Percentiles rank a stretch among this genome's conserved stretches.
phyloP scores from a whole-genome alignment of 352 stramenopile species.

The Elongisporangium undulatum region DNA sequence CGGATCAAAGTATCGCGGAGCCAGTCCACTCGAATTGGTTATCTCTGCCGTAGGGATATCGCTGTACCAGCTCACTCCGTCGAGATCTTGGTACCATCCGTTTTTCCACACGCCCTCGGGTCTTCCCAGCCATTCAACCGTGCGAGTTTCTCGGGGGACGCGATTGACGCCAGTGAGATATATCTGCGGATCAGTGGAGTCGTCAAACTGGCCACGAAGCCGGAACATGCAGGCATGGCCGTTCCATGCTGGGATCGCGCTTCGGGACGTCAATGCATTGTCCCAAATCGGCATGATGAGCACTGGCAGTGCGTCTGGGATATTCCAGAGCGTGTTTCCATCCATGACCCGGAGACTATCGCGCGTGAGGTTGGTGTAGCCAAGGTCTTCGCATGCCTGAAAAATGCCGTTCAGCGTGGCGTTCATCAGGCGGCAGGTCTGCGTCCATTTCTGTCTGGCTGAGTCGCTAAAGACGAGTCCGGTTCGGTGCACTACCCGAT shows the following conservation, averaged over 20 bases:
- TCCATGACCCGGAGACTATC: constrained; percentile 10
- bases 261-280: constrained; percentile 4
- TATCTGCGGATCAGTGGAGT: too few relatives aligned
- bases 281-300: constrained; percentile 12
- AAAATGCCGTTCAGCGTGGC: constrained; percentile 8
- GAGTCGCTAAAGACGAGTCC: too few relatives aligned
- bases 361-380: constrained; percentile 8
- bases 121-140: constrained; percentile 10
- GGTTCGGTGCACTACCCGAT: too few relatives aligned
- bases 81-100: constrained; percentile 6
- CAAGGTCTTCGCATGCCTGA: constrained; percentile 3
- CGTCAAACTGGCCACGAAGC: constrained; percentile 2
- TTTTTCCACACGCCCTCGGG: constrained; percentile 25
- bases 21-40: too few relatives aligned
- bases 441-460: too few relatives aligned
- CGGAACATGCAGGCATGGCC: constrained; percentile 9
- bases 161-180: constrained; percentile 3
- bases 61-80: too few relatives aligned
- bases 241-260: constrained; percentile 7
- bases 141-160: constrained; percentile 11
- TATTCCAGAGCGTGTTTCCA: constrained; percentile 2
- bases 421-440: neutral
- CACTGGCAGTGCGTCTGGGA: constrained; percentile 7
- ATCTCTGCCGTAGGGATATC: too few relatives aligned
- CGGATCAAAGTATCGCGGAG: too few relatives aligned